Percentiles rank a stretch among this genome's conserved stretches.
These are phyloP conservation scores for Flaveria brownii DNA, from an alignment of 129 eudicot species.

Conservation along the genomic window DNA sequence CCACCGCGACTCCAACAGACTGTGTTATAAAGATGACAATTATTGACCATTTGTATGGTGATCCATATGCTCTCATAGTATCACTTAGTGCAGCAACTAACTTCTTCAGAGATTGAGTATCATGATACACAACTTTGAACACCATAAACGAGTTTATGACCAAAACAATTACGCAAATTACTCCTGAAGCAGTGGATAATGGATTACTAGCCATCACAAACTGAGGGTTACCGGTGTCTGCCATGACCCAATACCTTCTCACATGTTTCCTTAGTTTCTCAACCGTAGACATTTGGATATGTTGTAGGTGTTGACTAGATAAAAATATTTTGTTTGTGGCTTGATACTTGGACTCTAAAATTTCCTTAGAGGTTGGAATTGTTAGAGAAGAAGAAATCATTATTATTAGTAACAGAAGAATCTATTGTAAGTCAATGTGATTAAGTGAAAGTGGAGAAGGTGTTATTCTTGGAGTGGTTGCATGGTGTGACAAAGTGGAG, in stretches of 20 bases:
- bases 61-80: not conserved
- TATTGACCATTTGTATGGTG: not conserved
- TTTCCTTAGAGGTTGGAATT: constrained; percentile 28
- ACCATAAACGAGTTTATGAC: not conserved
- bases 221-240: constrained; percentile 12
- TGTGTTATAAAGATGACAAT: not conserved
- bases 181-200: not conserved
- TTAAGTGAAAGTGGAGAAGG: no score
- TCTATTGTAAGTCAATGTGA: no score
- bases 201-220: constrained; percentile 17
- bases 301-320: not conserved
- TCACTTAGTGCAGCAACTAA: no score
- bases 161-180: constrained; percentile 8
- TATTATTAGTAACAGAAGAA: constrained; percentile 7
- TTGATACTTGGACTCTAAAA: constrained; percentile 30
- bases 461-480: no score
- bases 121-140: no score
- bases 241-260: constrained; percentile 24
- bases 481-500: no score
- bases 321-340: not conserved
- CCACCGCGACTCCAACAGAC: not conserved
- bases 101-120: no score
- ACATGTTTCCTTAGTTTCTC: constrained; percentile 18
- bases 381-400: constrained; percentile 27
- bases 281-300: not conserved